Percentiles rank a stretch among this genome's conserved stretches.
These are phyloP conservation scores for Boletus semigastroideus DNA, from an alignment of 1,284 basidiomycete genomes.

Conservation along the genomic window DNA sequence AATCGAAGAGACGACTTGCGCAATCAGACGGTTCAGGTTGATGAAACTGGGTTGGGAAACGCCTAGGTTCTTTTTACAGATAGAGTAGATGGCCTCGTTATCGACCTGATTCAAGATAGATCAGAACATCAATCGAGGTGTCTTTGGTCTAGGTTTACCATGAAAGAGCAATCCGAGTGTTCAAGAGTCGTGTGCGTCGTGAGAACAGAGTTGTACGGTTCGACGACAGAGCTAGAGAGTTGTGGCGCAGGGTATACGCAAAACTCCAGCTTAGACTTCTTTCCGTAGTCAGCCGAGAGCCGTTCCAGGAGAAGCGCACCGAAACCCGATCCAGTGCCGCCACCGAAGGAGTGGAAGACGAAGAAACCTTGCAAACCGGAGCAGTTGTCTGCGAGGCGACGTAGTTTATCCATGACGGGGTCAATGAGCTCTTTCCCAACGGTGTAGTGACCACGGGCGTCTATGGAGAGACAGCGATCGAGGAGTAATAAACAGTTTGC, in stretches of 20 bases:
- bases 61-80: conserved; percentile 94
- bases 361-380: conserved; percentile 99
- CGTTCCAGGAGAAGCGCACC: conserved; percentile 96
- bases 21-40: conserved; percentile 96
- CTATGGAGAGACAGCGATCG: conserved; percentile 41
- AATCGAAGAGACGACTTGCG: conserved; percentile 97
- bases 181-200: conserved; percentile 99
- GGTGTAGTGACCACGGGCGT: conserved; percentile 98
- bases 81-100: conserved; percentile 98
- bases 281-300: conserved; percentile 96
- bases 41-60: conserved; percentile 88
- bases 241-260: conserved; percentile 96
- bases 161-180: conserved; percentile 99
- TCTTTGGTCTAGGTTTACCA: conserved; percentile 50
- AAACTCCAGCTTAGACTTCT: conserved; percentile 99
- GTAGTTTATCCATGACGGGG: conserved; percentile 93
- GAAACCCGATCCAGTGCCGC: conserved; percentile 99
- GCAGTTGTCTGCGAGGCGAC: conserved; percentile 97
- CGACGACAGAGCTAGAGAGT: conserved; percentile 95
- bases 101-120: conserved; percentile 61
- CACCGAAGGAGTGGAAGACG: conserved; percentile 99
- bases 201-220: conserved; percentile 99
- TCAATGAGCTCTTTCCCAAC: conserved; percentile 95
- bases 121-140: conserved; percentile 2
- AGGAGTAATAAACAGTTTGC: conserved; percentile 13